Base-by-base conservation (phyloP, 1,139 yeast species). In the Lodderomyces parapsilosis region DNA sequence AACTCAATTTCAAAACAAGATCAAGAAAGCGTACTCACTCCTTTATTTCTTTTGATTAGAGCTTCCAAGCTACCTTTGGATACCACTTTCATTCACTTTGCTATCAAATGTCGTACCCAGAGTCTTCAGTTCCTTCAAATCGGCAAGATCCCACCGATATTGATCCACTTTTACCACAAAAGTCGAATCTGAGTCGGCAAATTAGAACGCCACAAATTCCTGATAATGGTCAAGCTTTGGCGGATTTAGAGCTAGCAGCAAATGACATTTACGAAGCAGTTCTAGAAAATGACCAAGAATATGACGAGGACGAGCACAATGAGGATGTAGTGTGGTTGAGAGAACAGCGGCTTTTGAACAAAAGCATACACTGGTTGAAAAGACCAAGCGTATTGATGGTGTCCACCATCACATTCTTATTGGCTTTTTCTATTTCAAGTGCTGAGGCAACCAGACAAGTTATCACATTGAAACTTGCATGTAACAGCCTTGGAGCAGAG, bases 291-390 rank as follows among this genome's bases (percentile, higher is more conserved):
- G 43, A 37, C 2, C 63, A 59, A 20, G 46, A 43, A 7, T 48
- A 39, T 13, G 60, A 59, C 24, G 62, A 56, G 18, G 62, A 60
- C 8, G 62, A 60, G n/a, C 53, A 57, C 27, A 66, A 66, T 45
- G 74, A 67, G 40, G 76, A 69, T 45, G 65, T 65, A 2, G 38
- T 58, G 2, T 68, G 74, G 74, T 53, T 70, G 25, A 51, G 72
- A 15, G 72, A 70, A 45, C 75, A 70, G 46, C 53, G 74, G 23
- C 20, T 43, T n/a, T 49, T 56, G 35, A 66, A 68, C 50, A 65
- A 67, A 51, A 43, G 59, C 2, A 51, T 62, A 20, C 72, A 62
- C 45, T 68, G 74, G 74, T 48, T 61, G 39, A 55, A 52, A 34
- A 47, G 74, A 25, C 76, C 76, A 3, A 60, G 68, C 20, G 62